Base-by-base conservation (phyloP, 2,329 filamentous ascomycete species). In the Fusarium albidum region DNA sequence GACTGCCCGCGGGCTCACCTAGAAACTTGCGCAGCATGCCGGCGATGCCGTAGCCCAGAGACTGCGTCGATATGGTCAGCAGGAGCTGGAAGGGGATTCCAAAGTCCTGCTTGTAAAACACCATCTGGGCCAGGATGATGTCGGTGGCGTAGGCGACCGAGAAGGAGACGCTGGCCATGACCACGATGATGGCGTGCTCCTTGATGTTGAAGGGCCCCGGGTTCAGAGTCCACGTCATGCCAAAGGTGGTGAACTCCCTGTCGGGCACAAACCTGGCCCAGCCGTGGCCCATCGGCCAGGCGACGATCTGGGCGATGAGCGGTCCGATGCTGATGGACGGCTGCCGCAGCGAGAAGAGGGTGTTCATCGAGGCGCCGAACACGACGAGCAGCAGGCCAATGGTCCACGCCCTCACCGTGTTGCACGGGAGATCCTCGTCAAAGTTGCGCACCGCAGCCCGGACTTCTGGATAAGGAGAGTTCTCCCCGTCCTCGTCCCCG, bases 131-230 rank as follows among this genome's bases (percentile, higher is more conserved):
- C 3, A 91, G 77, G 37, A 92, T 82, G 26, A 91, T 87, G 61
- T 92, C 89, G 1, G 88, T 91, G 1, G 88, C 87, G 63, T 92
- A 92, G 4, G 88, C 86, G 6, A 81, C 85, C 42, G 76, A 86
- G 59, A 90, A 89, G 6, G 87, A 86, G 6, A 90, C 86, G 67
- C 88, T 85, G 13, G 89, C 87, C 84, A 88, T 88, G 60, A 88
- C 83, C 14, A 86, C 83, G 50, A 90, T 88, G 55, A 90, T 81
- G 34, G 84, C 74, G 67, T 89, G 87, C 66, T 90, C 87, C 69
- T 90, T 90, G 68, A 87, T 79, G 65, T 88, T 90, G 72, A 90
- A 90, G 1, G 86, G 86, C 0, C 85, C 85, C 0, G 86, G 85
- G 49, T 89, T 89, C n/a, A 89, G 71, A 17, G 77, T 79, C 78